A percentile compares a stretch with the other conserved stretches of the same genome.
Conservation (phyloP, 2,329 filamentous ascomycete genomes). For the Fusarium oxysporum region DNA sequence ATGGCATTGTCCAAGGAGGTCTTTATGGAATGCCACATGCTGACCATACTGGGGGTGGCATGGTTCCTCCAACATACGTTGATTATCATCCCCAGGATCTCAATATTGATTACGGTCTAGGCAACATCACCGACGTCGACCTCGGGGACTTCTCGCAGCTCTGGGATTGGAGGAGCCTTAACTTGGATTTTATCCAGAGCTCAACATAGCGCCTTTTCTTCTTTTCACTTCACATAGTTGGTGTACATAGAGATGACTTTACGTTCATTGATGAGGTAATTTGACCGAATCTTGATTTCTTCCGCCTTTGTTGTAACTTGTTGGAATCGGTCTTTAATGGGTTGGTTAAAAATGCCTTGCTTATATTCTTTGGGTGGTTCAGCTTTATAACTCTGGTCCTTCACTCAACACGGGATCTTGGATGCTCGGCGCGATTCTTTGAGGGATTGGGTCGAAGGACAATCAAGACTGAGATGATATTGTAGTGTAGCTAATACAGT, state of each 20-base stretch:
- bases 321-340: neutral
- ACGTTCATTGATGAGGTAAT: neutral
- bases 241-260: slow-evolving; percentile 27
- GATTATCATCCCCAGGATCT: slow-evolving; percentile 22
- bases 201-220: slow-evolving; percentile 12
- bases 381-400: neutral
- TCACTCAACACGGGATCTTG: neutral
- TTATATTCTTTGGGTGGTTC: neutral
- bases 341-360: neutral
- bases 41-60: slow-evolving; percentile 3
- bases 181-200: slow-evolving; percentile 41
- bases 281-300: neutral
- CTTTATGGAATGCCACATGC: slow-evolving; percentile 19
- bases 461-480: neutral
- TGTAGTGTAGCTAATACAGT: neutral
- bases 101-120: slow-evolving; percentile 25
- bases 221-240: neutral
- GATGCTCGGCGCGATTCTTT: neutral
- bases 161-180: slow-evolving; percentile 43
- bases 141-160: slow-evolving; percentile 40
- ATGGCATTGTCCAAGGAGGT: slow-evolving; percentile 17
- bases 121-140: slow-evolving; percentile 37
- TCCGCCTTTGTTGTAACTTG: neutral
- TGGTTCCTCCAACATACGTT: slow-evolving; percentile 22
- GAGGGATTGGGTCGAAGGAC: neutral